Base-by-base conservation (phyloP, 257 asterid genomes). In the Solanum chilense region DNA sequence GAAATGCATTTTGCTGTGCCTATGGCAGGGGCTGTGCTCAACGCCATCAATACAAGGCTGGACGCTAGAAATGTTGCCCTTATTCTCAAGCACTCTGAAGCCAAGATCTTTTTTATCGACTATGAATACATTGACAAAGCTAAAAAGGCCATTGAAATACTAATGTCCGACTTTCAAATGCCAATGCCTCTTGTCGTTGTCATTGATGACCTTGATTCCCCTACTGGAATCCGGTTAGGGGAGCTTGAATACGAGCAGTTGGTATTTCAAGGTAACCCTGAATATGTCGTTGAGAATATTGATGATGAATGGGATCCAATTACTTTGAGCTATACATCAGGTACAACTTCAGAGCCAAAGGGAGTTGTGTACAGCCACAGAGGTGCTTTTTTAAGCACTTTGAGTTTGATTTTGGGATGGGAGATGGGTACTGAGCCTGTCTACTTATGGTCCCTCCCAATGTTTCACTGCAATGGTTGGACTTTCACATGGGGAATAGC, bases 391-490 rank as follows among this genome's bases (percentile, higher is more conserved):
- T 83, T 96, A 56, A 95, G 98, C 90, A 94, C 98, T 4, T 87
- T 95, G 29, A 94, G 97, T 88, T 45, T 94, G 49, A 89, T 95
- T 6, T 73, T 93, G 35, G 96, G 96, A 0, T 96, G 99, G 99
- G 96, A 91, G 83, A 94, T 96, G 98, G 92, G 93, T 18, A 91
- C 89, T 1, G 96, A 90, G 76, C 94, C 99, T 12, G 98, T 96
- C 1, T 96, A 96, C 58, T 41, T 96, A 9, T 96, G 99, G 99
- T 91, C 99, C 6, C 99, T 96, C 1, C 99, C 99, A 0, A 96
- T 96, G 98, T 95, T 96, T 91, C 98, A 96, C 82, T 95, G 98
- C 93, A 96, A 96, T 49, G 99, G 99, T 1, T 96, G 97, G 99
- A 96, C 99, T 18, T 95, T 96, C 91, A 92, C 99, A 0, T 96